These are phyloP conservation scores for Phoenix roebelenii DNA, from an alignment of 176 grass and related monocot species.

Conservation along the genomic window DNA sequence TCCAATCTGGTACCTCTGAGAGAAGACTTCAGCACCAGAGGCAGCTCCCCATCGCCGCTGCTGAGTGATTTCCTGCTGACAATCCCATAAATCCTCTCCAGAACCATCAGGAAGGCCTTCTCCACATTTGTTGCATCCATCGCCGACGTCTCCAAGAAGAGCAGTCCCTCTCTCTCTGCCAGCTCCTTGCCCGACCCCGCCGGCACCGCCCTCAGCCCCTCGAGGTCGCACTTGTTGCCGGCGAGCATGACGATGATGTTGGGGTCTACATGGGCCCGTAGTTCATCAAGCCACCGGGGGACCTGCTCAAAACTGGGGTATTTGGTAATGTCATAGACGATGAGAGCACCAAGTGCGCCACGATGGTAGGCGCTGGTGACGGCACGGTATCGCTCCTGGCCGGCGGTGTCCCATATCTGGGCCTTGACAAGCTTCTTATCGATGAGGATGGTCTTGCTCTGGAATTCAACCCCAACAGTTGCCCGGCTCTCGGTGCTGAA, in stretches of 20 bases:
- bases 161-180: slow-evolving; percentile 4
- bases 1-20: too few relatives aligned
- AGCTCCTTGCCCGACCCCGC: neutral
- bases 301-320: slow-evolving; percentile 1
- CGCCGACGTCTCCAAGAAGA: slow-evolving; percentile 10
- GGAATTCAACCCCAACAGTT: too few relatives aligned
- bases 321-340: slow-evolving; percentile 6
- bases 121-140: slow-evolving; percentile 5
- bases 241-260: slow-evolving; percentile 3
- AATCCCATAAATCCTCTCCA: neutral
- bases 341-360: neutral
- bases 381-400: slow-evolving; percentile 34
- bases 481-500: too few relatives aligned
- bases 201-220: slow-evolving; percentile 6
- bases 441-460: too few relatives aligned
- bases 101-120: slow-evolving; percentile 7
- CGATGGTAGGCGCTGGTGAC: slow-evolving; percentile 4
- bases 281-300: slow-evolving; percentile 2
- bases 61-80: slow-evolving; percentile 7
- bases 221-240: slow-evolving; percentile 5
- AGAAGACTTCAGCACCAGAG: too few relatives aligned
- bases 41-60: neutral
- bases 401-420: slow-evolving; percentile 98
- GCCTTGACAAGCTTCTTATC: slow-evolving; percentile 36
- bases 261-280: neutral